These are phyloP conservation scores for Cladosporium sp. DNA, from an alignment of 2,329 filamentous ascomycete species.

Conservation along the genomic window DNA sequence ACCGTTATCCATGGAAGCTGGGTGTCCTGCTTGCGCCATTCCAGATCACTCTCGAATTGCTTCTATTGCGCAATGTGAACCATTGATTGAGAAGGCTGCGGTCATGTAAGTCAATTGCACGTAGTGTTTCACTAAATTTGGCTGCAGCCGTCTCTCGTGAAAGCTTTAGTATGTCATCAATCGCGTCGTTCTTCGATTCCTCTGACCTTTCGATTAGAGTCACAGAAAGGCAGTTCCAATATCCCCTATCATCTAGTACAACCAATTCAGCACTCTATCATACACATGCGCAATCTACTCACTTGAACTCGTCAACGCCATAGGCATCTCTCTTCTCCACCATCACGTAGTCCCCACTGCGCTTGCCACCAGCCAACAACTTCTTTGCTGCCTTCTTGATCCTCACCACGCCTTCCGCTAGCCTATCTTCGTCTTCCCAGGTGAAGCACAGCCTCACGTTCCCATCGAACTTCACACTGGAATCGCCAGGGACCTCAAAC, in stretches of 20 bases:
- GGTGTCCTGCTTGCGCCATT: too few relatives aligned
- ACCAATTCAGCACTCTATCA: not conserved
- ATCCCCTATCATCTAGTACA: not conserved
- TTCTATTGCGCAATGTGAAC: too few relatives aligned
- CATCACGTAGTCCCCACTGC: constrained; percentile 15
- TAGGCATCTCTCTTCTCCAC: constrained; percentile 11
- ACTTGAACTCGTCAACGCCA: constrained; percentile 1
- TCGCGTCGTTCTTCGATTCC: too few relatives aligned
- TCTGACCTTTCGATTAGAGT: too few relatives aligned
- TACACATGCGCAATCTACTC: not conserved
- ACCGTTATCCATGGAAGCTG: too few relatives aligned
- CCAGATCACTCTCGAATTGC: too few relatives aligned
- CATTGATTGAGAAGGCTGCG: too few relatives aligned
- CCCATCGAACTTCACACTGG: constrained; percentile 49
- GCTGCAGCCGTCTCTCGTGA: too few relatives aligned
- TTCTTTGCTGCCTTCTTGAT: constrained; percentile 47
- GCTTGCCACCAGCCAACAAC: constrained; percentile 28
- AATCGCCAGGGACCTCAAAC: constrained; percentile 53
- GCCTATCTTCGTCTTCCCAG: constrained; percentile 61
- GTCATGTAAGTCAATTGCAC: too few relatives aligned
- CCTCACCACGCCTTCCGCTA: constrained; percentile 62
- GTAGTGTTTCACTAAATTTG: too few relatives aligned
- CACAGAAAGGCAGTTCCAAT: too few relatives aligned
- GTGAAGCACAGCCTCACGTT: constrained; percentile 64
- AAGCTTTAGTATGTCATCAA: too few relatives aligned